A percentile compares a stretch with the other conserved stretches of the same genome.
phyloP scores from a whole-genome alignment of 2,329 filamentous ascomycete genomes.

The Waltergamsia citrina region DNA sequence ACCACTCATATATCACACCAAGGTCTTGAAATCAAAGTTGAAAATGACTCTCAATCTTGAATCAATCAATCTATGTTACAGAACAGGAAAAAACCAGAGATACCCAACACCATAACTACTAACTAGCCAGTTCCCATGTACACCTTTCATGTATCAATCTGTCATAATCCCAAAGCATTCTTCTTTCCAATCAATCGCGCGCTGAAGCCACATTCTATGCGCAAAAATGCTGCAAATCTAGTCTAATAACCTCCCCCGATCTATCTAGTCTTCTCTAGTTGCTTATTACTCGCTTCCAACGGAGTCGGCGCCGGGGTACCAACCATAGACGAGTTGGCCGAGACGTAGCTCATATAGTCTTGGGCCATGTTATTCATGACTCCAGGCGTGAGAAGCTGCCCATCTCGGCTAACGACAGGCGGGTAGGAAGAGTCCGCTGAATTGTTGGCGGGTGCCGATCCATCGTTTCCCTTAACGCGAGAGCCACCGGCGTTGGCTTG shows the following conservation, averaged over 20 bases:
- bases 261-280: not conserved
- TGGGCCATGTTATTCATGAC: slow-evolving; percentile 14
- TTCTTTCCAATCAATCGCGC: too few species aligned
- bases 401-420: slow-evolving; percentile 15
- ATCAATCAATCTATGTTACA: too few species aligned
- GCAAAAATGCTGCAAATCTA: too few species aligned
- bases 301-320: slow-evolving; percentile 21
- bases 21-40: too few species aligned
- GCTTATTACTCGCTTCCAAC: slow-evolving; percentile 9
- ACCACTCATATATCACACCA: too few species aligned
- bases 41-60: too few species aligned
- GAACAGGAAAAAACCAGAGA: too few species aligned
- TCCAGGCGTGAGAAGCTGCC: slow-evolving; percentile 10
- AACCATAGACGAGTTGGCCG: slow-evolving; percentile 14
- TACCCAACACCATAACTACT: too few species aligned
- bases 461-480: slow-evolving; percentile 15
- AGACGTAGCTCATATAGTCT: slow-evolving; percentile 17
- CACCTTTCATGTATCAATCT: too few species aligned
- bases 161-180: too few species aligned
- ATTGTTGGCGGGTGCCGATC: slow-evolving; percentile 1
- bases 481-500: slow-evolving; percentile 44
- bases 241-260: not conserved
- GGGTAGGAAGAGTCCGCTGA: slow-evolving; percentile 9
- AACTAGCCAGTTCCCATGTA: too few species aligned
- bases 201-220: too few species aligned